phyloP scores from a whole-genome alignment of 2,329 filamentous ascomycete genomes.

The Bipolaris zeicola region DNA sequence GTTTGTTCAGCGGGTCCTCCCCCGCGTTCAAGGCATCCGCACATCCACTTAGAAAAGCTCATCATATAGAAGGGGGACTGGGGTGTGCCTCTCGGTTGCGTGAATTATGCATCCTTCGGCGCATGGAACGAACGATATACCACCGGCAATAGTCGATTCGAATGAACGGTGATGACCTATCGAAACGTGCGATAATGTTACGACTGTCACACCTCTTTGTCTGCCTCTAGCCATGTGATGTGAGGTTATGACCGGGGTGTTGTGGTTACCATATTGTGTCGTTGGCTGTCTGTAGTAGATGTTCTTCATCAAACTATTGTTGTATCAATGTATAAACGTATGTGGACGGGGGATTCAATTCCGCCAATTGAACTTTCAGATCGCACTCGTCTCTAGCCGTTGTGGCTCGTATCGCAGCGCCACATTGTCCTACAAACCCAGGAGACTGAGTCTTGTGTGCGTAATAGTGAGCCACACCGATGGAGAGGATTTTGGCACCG shows the following conservation, averaged over 20 bases:
- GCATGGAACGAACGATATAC: background rate
- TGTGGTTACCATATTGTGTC: background rate
- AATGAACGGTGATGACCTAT: background rate
- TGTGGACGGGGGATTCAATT: background rate
- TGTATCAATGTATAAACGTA: too few relatives aligned
- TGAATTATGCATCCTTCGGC: background rate
- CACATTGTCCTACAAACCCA: background rate
- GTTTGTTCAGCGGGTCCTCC: constrained; percentile 9
- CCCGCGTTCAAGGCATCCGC: background rate
- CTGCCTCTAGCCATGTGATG: background rate
- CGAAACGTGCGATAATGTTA: background rate
- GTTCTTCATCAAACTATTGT: background rate
- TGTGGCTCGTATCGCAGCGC: background rate
- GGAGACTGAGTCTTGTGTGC: background rate
- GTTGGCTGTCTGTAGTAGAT: background rate
- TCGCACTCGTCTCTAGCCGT: background rate
- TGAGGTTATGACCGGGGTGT: background rate
- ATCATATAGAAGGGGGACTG: background rate
- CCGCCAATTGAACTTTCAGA: constrained; percentile 6
- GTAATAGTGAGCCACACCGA: background rate
- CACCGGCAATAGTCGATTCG: constrained; percentile 8
- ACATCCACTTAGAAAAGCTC: constrained; percentile 4
- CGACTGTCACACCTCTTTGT: background rate
- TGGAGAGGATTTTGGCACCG: constrained; percentile 1
- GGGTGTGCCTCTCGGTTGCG: background rate